Evolutionary conservation across 202 grass and related monocot species (phyloP), one percentile per base, ranked within the genome.

Genomic region (Carex sylvatica): DNA sequence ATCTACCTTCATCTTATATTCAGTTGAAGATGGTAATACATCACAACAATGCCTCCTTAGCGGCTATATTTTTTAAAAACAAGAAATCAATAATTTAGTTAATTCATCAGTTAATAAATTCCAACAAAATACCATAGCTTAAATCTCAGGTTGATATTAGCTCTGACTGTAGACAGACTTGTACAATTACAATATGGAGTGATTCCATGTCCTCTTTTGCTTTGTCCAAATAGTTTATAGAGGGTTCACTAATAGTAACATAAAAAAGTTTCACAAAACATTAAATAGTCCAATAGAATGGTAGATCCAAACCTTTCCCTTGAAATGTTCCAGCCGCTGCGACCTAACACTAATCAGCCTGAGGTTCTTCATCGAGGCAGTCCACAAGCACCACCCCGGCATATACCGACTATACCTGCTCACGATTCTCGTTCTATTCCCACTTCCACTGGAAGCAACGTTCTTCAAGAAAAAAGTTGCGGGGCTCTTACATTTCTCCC

Each of bases 41-140:
- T 93, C 92, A 80, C 95, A 97, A 26, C 95, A 97, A 30, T 94
- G 88, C 24, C 95, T 80, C 77, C 88, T 95, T 77, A 87, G 58
- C 80, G 86, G 86, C 96, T 99, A 84, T 64, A 93, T 78, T 58
- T 23, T 40, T 75, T 4, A 19, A 55, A 54, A 9, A 42, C 11
- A 88, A 51, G 3, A 55, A 78, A 55, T 81, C 54, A 70, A 26
- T 74, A 20, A 65, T 6, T 58, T 68, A 30, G 44, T 55, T 9
- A 54, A 86, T 72, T 55, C 31, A 82, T 83, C 15, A 19, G 26
- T 73, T 16, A 72, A 71, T 9, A 47, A 82, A 51, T 70, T 59
- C 67, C 65, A 84, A 49, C 8, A 2, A 79, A 74, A 65, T 1
- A 40, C 3, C 36, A 47, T 58, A 77, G 7, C 52, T 4, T 56